Conservation (phyloP, 2,329 filamentous ascomycete species). For the Trichophyton simii region DNA sequence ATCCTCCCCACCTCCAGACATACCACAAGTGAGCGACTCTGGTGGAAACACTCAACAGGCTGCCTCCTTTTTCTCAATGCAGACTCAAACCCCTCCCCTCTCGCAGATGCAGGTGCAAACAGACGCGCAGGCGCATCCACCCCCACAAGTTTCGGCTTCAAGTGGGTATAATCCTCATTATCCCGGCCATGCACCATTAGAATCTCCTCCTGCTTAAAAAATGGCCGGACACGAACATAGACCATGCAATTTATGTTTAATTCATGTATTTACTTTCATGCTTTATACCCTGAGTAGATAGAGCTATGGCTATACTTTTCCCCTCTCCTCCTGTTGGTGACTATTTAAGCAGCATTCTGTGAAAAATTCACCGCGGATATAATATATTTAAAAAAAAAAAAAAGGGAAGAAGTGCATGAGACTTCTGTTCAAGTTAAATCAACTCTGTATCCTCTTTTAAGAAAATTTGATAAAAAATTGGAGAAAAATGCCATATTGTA, state of each 20-base stretch:
- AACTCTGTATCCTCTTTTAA: not conserved
- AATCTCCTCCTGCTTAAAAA: not conserved
- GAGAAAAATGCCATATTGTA: not conserved
- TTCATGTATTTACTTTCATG: not conserved
- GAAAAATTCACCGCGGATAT: not conserved
- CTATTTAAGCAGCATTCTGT: not conserved
- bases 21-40: not conserved
- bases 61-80: not conserved
- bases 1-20: constrained; percentile 12
- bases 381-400: not conserved
- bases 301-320: not conserved
- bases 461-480: not conserved
- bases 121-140: not conserved
- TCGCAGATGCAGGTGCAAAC: not conserved
- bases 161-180: not conserved
- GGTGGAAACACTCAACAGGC: not conserved
- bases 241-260: not conserved
- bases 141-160: not conserved
- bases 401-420: not conserved
- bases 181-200: not conserved
- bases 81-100: not conserved
- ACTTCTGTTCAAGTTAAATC: not conserved
- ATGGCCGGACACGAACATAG: not conserved
- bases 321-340: not conserved
- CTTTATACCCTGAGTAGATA: constrained; percentile 4